Percentiles rank a stretch among this genome's conserved stretches.
These are phyloP conservation scores for Epicoccum sorghinum DNA, from an alignment of 2,329 filamentous ascomycete genomes.

Conservation along the genomic window DNA sequence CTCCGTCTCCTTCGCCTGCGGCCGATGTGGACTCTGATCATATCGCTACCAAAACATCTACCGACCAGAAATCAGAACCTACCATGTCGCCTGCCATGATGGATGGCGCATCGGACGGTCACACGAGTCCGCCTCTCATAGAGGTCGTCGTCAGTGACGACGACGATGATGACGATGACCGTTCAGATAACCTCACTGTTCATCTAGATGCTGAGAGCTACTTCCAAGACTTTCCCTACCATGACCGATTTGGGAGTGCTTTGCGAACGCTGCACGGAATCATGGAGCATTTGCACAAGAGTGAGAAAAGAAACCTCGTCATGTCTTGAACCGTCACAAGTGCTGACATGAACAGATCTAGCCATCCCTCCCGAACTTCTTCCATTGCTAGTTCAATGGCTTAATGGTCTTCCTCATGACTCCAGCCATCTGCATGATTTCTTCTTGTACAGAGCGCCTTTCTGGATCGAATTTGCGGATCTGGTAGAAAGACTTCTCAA, in stretches of 20 bases:
- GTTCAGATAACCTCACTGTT: constrained; percentile 18
- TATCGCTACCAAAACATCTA: background rate
- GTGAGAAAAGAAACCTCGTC: constrained; percentile 21
- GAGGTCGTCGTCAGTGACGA: constrained; percentile 34
- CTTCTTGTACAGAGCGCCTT: constrained; percentile 35
- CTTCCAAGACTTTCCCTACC: constrained; percentile 42
- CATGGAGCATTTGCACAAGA: constrained; percentile 31
- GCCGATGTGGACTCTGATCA: constrained; percentile 23
- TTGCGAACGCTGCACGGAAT: constrained; percentile 15
- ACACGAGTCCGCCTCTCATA: constrained; percentile 45
- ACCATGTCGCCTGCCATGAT: constrained; percentile 22
- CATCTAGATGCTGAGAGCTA: constrained; percentile 35
- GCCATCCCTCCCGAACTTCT: constrained; percentile 27
- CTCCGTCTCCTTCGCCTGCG: constrained; percentile 32
- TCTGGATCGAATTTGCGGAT: constrained; percentile 44
- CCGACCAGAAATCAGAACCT: background rate
- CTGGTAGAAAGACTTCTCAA: constrained; percentile 36
- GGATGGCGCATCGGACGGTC: constrained; percentile 21
- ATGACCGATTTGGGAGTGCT: background rate
- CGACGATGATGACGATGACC: constrained; percentile 37
- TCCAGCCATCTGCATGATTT: constrained; percentile 26
- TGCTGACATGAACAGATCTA: constrained; percentile 7
- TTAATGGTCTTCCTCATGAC: constrained; percentile 35
- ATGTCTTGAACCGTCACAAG: background rate
- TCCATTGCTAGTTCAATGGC: constrained; percentile 34